Evolutionary conservation across 2,329 filamentous ascomycete genomes (phyloP), one percentile per base, ranked within the genome.

Genomic region (Neocatenulostroma microsporum): DNA sequence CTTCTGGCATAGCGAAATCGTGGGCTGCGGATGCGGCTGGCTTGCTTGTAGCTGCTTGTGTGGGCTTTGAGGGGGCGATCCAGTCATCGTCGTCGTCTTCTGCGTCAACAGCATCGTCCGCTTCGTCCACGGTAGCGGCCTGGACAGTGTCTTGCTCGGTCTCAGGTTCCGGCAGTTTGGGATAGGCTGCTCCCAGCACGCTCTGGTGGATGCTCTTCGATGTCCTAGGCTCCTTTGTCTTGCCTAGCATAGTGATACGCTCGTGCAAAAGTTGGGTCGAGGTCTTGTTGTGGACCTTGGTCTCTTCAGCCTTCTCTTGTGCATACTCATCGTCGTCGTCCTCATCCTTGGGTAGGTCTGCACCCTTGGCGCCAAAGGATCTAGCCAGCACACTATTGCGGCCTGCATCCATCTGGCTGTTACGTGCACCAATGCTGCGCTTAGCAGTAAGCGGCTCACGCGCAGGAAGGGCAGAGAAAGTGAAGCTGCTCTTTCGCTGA

Each of bases 221-320:
- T 13, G 64, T 47, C 23, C 57, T 64, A 55, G 32, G 63, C 62
- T 69, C 57, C 53, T 65, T 58, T 42, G 72, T 63, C 61, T 79
- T 69, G 23, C 73, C 74, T 25, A 82, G 69, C 70, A 80, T 75
- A 44, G 80, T 94, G 51, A 98, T 96, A 51, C 88, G 86, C 52
- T 96, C 89, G 47, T 94, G 87, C 12, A 98, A 69, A 28, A 84
- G 74, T 59, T 96, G 88, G 0, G 91, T 94, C n/a, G 91, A 93
- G 0, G 86, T 88, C 58, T 93, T 93, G 62, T 79, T 86, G 54
- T 89, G 81, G 2, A 73, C 61, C 48, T 70, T 74, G 5, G 73
- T 70, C 20, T 50, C 49, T 13, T 43, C 41, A 8, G 40, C 10
- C 26, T 44, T 55, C n/a, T 67, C 57, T 41, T 73, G 62, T 37